Percentiles rank a stretch among this genome's conserved stretches.
Evolutionary conservation across 371 early-diverging fungal genomes (phyloP).

Genomic region (Mucor mucedo): DNA sequence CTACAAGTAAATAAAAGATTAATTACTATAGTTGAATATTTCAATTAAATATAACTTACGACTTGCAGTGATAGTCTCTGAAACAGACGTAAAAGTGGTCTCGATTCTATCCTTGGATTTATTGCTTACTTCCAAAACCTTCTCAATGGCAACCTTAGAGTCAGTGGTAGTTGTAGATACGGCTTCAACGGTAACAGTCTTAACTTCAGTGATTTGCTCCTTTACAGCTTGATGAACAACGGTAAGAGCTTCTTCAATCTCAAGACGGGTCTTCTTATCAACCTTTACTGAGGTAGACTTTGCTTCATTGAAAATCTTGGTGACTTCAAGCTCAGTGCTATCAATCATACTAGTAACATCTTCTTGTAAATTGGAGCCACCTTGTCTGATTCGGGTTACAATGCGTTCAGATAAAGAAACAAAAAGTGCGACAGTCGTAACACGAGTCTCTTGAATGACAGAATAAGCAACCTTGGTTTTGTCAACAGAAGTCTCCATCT

Average conservation of each 20-base stretch:
- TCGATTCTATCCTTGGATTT: constrained; percentile 27
- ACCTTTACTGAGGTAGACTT: constrained; percentile 21
- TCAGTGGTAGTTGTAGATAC: constrained; percentile 11
- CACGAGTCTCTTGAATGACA: constrained; percentile 31
- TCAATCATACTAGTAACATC: constrained; percentile 26
- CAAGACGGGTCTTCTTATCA: constrained; percentile 30
- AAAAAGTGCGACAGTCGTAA: constrained; percentile 21
- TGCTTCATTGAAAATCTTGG: constrained; percentile 24
- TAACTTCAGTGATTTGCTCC: constrained; percentile 32
- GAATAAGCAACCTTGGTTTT: constrained; percentile 35
- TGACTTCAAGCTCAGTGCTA: constrained; percentile 16
- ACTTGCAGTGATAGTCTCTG: constrained; percentile 24
- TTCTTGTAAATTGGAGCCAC: constrained; percentile 25
- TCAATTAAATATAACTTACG: constrained; percentile 23
- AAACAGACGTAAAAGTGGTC: constrained; percentile 20
- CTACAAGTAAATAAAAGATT: constrained; percentile 6
- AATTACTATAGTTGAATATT: background rate
- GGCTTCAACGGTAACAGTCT: constrained; percentile 23
- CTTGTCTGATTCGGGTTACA: constrained; percentile 26
- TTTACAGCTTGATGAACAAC: constrained; percentile 32
- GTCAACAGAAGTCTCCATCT: constrained; percentile 26
- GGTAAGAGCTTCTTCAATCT: constrained; percentile 27
- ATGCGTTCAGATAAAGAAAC: constrained; percentile 27
- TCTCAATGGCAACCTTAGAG: constrained; percentile 22
- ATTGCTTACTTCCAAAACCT: constrained; percentile 23